Conservation (phyloP, 306 rosid species). For the Cucurbita ficifolia region DNA sequence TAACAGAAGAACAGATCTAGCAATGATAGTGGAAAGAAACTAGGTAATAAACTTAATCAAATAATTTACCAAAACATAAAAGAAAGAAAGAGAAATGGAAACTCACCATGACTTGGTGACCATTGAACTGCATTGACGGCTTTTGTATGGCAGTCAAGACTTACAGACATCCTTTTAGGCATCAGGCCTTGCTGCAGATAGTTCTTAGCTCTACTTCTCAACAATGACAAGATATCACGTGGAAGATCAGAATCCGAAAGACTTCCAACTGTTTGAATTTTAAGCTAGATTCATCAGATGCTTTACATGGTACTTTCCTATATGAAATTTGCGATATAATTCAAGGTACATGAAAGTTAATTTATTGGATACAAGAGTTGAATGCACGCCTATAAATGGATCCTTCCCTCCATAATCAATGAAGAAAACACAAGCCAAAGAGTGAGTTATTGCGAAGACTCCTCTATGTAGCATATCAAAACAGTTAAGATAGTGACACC, state of each 20-base stretch:
- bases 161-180: conserved; percentile 31
- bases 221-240: conserved; percentile 25
- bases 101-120: conserved; percentile 61
- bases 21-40: not conserved
- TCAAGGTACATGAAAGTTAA: not conserved
- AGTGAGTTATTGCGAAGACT: not conserved
- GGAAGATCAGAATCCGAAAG: conserved; percentile 42
- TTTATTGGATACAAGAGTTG: not conserved
- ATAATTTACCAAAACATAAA: not conserved
- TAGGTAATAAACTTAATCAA: not conserved
- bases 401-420: not conserved
- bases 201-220: conserved; percentile 39
- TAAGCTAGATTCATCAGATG: not conserved
- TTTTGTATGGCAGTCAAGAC: conserved; percentile 42
- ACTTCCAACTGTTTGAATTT: conserved; percentile 34
- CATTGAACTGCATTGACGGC: conserved; percentile 68
- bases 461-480: not conserved
- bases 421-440: not conserved
- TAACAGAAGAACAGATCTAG: not conserved
- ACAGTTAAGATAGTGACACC: not conserved
- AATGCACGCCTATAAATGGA: not conserved
- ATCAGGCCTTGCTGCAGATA: conserved; percentile 11
- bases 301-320: not conserved
- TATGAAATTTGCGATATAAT: not conserved
- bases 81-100: not conserved